Evolutionary conservation across 371 early-diverging fungal genomes (phyloP), one percentile per base, ranked within the genome.

Genomic region (Rhizopus stolonifer): DNA sequence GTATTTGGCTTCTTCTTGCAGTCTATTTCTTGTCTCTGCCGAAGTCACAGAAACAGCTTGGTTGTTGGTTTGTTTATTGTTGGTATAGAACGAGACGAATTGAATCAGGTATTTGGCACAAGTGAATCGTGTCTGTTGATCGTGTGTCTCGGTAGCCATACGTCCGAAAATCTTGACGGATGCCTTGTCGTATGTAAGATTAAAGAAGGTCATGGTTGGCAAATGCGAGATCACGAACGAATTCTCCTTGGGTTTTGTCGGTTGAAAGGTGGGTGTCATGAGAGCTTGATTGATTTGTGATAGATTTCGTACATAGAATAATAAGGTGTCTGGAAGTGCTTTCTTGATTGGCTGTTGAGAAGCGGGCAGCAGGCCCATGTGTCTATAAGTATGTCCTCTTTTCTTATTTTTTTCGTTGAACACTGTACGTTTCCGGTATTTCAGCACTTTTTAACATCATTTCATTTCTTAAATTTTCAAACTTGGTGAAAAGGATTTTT

Each of bases 121-220:
- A 22, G 82, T 83, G 46, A 83, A 50, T 61, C 87, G 88, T 32
- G 80, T 76, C n/a, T 77, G 62, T 22, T 72, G 61, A 57, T 87
- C 86, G 49, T 85, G 79, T 26, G 85, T 85, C 59, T 87, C 85
- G 52, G 68, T 77, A 2, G 87, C 87, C 39, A 86, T 82, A 22
- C 87, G 81, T 14, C 88, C 80, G 52, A 84, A 87, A 36, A 69
- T 82, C 47, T 81, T 74, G 33, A 83, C 52, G 0, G 79, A 76
- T 13, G 66, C 69, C 34, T 69, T 72, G 26, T 78, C 77, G 49
- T 72, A 67, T 7, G 77, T 70, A 42, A 83, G 67, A 33, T 81
- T 78, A 32, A 64, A 68, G 24, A 84, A 83, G 2, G 67, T 52
- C 23, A 61, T 59, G 33, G 62, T 52, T 18, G 22, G 46, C 7